Evolutionary conservation across 1,284 basidiomycete species (phyloP).

Genomic region (Irpex sp.): DNA sequence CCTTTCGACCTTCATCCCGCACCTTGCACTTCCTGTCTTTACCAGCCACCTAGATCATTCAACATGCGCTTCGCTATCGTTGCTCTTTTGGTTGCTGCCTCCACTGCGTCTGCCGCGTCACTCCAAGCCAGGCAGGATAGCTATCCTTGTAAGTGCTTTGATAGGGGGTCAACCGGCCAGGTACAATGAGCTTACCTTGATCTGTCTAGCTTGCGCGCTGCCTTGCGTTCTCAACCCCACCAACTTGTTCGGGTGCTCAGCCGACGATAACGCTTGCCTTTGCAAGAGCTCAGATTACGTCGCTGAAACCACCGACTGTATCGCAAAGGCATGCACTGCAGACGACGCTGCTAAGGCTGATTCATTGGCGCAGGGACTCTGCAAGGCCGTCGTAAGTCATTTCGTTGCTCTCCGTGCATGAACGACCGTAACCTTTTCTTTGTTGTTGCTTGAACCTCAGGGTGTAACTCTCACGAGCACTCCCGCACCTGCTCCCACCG

Average conservation of each 20-base stretch:
- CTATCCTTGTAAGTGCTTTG: slow-evolving; percentile 35
- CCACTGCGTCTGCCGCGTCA: slow-evolving; percentile 34
- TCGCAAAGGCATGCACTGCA: slow-evolving; percentile 40
- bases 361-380: slow-evolving; percentile 39
- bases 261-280: slow-evolving; percentile 46
- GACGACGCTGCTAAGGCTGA: slow-evolving; percentile 46
- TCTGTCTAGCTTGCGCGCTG: slow-evolving; percentile 42
- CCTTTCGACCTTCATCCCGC: slow-evolving; percentile 19
- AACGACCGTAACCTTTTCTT: neutral
- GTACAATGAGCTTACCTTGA: neutral
- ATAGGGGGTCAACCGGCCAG: neutral
- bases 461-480: slow-evolving; percentile 43
- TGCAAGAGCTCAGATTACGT: slow-evolving; percentile 48
- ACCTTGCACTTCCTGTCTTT: slow-evolving; percentile 11
- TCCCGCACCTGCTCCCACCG: slow-evolving; percentile 10
- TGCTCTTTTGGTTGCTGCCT: slow-evolving; percentile 39
- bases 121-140: slow-evolving; percentile 27
- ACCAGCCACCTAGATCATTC: slow-evolving; percentile 12
- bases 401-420: neutral
- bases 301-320: slow-evolving; percentile 41
- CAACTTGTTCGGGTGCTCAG: slow-evolving; percentile 34
- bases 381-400: slow-evolving; percentile 47
- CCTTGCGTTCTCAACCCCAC: slow-evolving; percentile 41
- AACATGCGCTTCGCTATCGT: slow-evolving; percentile 55
- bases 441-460: slow-evolving; percentile 24